Evolutionary conservation across 2,329 filamentous ascomycete genomes (phyloP).

Genomic region (Aspergillus floridensis): DNA sequence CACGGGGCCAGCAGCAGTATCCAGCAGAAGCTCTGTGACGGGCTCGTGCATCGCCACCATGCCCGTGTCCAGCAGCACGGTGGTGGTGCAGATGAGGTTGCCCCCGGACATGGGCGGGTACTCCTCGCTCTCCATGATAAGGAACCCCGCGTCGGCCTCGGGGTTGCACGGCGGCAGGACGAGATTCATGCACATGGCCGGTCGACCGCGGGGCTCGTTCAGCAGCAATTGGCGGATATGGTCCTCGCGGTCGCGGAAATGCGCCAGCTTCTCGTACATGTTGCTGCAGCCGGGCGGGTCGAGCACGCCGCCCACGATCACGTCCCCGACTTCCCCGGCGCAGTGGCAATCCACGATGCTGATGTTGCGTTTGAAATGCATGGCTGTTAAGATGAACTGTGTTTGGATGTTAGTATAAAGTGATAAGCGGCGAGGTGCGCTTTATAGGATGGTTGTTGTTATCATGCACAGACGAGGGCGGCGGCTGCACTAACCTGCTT

Average conservation of each 20-base stretch:
- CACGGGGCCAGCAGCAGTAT: slow-evolving; percentile 47
- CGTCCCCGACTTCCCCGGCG: slow-evolving; percentile 46
- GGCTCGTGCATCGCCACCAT: slow-evolving; percentile 48
- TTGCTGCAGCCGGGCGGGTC: slow-evolving; percentile 38
- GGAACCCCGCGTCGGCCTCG: slow-evolving; percentile 43
- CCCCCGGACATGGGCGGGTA: slow-evolving; percentile 47
- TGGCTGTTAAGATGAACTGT: too few species aligned
- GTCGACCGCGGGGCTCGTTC: slow-evolving; percentile 46
- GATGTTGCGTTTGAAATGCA: slow-evolving; percentile 1
- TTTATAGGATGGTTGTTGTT: too few species aligned
- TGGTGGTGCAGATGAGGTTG: slow-evolving; percentile 46
- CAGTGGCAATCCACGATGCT: slow-evolving; percentile 19
- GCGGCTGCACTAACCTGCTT: too few species aligned
- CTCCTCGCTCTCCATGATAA: slow-evolving; percentile 48
- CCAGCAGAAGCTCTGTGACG: slow-evolving; percentile 39
- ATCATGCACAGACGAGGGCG: too few species aligned
- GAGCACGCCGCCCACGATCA: slow-evolving; percentile 48
- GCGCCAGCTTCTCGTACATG: slow-evolving; percentile 49
- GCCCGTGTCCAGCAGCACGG: slow-evolving; percentile 48
- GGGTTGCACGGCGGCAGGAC: slow-evolving; percentile 45
- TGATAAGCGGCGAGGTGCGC: too few species aligned
- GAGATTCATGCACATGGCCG: slow-evolving; percentile 41
- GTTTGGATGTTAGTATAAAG: too few species aligned
- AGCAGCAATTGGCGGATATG: slow-evolving; percentile 43
- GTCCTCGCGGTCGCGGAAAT: slow-evolving; percentile 43